Conservation (phyloP, 2,329 filamentous ascomycete genomes). For the Aspergillus fumigatiaffinis region DNA sequence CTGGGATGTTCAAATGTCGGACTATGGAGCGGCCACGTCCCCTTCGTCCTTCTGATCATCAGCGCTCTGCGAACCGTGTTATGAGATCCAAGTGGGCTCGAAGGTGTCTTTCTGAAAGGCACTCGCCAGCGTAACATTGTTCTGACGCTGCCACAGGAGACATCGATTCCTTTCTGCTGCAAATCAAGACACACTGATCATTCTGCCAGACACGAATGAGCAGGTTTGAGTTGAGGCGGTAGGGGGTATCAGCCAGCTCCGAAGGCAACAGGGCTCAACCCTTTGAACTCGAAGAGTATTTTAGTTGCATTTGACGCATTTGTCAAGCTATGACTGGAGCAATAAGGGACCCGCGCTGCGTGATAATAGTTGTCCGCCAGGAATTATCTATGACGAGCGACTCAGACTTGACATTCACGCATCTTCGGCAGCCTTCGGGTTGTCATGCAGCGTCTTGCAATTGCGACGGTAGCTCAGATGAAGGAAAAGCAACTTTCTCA, state of each 20-base stretch:
- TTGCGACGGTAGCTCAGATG: constrained; percentile 46
- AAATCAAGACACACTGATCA: constrained; percentile 26
- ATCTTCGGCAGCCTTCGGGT: constrained; percentile 56
- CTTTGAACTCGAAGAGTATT: too few relatives aligned
- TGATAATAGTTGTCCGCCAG: constrained; percentile 4
- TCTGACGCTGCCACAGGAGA: constrained; percentile 15
- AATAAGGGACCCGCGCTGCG: constrained; percentile 9
- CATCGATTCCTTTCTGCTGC: constrained; percentile 29
- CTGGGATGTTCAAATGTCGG: too few relatives aligned
- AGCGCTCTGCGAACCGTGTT: constrained; percentile 17
- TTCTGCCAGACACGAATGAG: background rate
- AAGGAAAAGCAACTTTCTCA: constrained; percentile 22
- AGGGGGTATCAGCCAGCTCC: too few relatives aligned
- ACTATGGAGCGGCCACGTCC: background rate
- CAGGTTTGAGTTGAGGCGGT: background rate
- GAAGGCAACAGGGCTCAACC: too few relatives aligned
- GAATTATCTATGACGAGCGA: constrained; percentile 47
- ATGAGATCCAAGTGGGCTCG: constrained; percentile 24
- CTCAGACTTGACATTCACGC: constrained; percentile 55
- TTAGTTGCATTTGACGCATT: too few relatives aligned
- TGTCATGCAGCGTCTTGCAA: constrained; percentile 39
- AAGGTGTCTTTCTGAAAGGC: constrained; percentile 28
- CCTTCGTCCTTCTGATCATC: constrained; percentile 8
- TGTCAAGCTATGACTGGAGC: too few relatives aligned
- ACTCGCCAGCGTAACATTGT: constrained; percentile 17